Evolutionary conservation across 805 yeast genomes (phyloP), one percentile per base, ranked within the genome.

Genomic region (Wickerhamomyces mucosus): DNA sequence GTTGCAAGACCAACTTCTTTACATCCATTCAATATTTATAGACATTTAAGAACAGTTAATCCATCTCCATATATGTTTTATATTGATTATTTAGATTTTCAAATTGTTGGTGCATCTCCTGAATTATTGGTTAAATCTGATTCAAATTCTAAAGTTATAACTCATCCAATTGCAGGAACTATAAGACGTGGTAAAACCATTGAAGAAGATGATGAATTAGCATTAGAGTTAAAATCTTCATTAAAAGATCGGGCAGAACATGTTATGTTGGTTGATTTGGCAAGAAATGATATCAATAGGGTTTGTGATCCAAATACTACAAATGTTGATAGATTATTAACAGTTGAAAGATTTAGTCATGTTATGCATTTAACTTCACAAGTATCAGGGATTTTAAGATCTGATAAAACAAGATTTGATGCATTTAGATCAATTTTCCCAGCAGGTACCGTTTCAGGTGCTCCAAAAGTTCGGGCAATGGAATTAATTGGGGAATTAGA

Each of bases 121-220:
- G 98, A 92, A 55, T 61, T 89, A 34, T 65, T 92, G 35, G 96
- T 89, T 34, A 83, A 85, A 56, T 65, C 85, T 6, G 96, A 86
- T 43, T 39, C 43, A 16, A 65, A 78, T 21, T 75, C 79, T 40
- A 75, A 82, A 45, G 73, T 92, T 14, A 68, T 89, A 32, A 92
- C 96, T 3, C 97, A 92, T 56, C 99, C 98, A 15, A 92, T 92
- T 52, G 99, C 99, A 1, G 99, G 99, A 32, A 92, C 98, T 3
- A 80, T 92, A 36, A 72, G 65, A 44, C 75, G 99, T 50, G 99
- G 99, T 30, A 70, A 73, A 45, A 85, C 97, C 8, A 63, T 77
- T 16, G 94, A 85, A 47, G 97, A 92, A 56, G 99, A 92, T 49
- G 95, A 88, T 51, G 61, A 59, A 39, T 67, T 86, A 32, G 96